phyloP scores from a whole-genome alignment of 75 land plant species.

The Pinus albicaulis region DNA sequence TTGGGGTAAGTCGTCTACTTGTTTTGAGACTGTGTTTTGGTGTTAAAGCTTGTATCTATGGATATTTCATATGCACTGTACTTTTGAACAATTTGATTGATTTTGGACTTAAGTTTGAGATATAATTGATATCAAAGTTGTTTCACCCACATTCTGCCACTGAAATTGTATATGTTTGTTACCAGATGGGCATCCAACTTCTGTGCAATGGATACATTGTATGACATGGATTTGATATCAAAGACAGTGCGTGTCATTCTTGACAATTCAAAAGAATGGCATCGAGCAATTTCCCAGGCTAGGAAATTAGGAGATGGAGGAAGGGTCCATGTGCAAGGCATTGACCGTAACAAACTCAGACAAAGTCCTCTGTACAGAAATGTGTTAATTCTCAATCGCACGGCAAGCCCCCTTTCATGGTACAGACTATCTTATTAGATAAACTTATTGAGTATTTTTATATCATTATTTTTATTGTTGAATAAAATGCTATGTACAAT shows the following conservation, averaged over 20 bases:
- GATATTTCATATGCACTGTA: not conserved
- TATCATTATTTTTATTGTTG: not conserved
- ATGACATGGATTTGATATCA: conserved; percentile 80
- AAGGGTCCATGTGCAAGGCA: conserved; percentile 58
- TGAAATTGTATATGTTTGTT: conserved; percentile 6
- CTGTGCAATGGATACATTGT: conserved; percentile 82
- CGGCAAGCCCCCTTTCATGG: conserved; percentile 94
- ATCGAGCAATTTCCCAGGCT: conserved; percentile 42
- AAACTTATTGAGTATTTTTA: conserved; percentile 4
- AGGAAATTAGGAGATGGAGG: conserved; percentile 54
- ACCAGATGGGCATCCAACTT: conserved; percentile 67
- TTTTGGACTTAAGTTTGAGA: no score
- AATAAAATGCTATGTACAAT: not conserved
- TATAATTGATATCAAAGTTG: not conserved
- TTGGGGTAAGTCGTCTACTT: no score
- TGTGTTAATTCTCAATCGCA: conserved; percentile 76
- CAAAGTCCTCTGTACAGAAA: conserved; percentile 42
- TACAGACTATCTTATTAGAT: conserved; percentile 20
- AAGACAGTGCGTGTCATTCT: conserved; percentile 71
- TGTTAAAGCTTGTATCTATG: not conserved
- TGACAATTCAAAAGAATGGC: conserved; percentile 75
- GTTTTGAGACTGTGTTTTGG: not conserved
- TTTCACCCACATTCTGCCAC: not conserved
- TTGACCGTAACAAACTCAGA: conserved; percentile 49
- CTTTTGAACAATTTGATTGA: not conserved